phyloP scores from a whole-genome alignment of 2,329 filamentous ascomycete species.

The Xylaria polymorpha region DNA sequence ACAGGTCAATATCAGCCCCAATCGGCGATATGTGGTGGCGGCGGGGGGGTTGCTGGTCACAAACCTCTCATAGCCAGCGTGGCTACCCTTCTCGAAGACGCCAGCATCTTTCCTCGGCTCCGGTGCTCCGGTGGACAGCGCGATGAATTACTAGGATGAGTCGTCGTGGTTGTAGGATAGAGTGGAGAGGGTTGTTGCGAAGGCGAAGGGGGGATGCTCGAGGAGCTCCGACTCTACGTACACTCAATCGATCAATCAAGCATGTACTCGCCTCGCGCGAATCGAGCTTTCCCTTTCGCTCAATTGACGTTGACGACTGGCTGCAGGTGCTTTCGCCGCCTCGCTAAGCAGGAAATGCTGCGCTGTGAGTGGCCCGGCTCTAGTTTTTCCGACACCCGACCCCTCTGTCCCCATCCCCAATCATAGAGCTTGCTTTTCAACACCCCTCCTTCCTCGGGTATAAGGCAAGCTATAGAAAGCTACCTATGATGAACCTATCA shows the following conservation, averaged over 20 bases:
- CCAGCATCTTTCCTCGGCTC: constrained; percentile 52
- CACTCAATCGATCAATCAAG: constrained; percentile 20
- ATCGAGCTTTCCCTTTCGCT: constrained; percentile 31
- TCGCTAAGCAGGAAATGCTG: constrained; percentile 40
- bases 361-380: constrained; percentile 37
- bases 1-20: constrained; percentile 43
- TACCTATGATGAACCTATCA: too few species aligned
- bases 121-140: constrained; percentile 6
- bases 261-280: constrained; percentile 37
- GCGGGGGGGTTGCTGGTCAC: constrained; percentile 24
- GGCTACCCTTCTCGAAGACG: constrained; percentile 56
- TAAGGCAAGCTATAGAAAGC: neutral
- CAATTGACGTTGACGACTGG: constrained; percentile 41
- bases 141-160: neutral
- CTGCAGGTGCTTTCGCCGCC: constrained; percentile 34
- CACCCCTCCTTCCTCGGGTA: neutral
- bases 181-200: constrained; percentile 35
- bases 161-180: constrained; percentile 6
- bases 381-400: constrained; percentile 28
- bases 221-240: constrained; percentile 32
- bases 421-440: constrained; percentile 12
- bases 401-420: constrained; percentile 7
- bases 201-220: constrained; percentile 23
- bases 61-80: constrained; percentile 58
- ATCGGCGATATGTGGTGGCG: constrained; percentile 2